Base-by-base conservation (phyloP, 768 basidiomycete species). In the Psilocybe cyanescens region DNA sequence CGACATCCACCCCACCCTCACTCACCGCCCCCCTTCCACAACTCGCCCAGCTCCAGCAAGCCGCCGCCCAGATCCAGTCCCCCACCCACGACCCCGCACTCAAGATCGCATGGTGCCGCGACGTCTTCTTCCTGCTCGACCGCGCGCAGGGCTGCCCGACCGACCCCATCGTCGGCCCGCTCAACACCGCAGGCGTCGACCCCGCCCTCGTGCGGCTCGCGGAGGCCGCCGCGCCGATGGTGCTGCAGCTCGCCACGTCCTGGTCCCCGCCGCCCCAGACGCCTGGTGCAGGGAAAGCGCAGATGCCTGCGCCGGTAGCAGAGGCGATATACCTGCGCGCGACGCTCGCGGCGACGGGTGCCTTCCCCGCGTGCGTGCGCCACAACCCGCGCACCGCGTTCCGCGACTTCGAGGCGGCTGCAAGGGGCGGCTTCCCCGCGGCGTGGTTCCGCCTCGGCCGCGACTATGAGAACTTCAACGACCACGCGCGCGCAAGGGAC, bases 381-480 rank as follows among this genome's bases (percentile, higher is more conserved):
- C 85, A 84, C 59, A 92, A 92, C 68, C 89, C 90, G 1, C 82
- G 92, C 4, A 69, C 81, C 6, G 95, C 97, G 1, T 99, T 99
- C 77, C 82, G 93, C 24, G 94, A 95, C 70, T 97, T 92, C 68
- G 96, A 98, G 71, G 77, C 80, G 1, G 87, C 93, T 2, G 96
- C 95, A 0, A 80, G 91, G 28, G 85, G 82, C 0, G 95, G 96
- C 0, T 90, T 87, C 64, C 76, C 81, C 3, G 77, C 83, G n/a
- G 93, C 93, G 0, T 98, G 97, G 96, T 97, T 95, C 77, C 83
- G 89, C 28, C 82, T 98, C 0, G 97, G 94, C 0, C 78, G 94
- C 16, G 96, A 97, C 62, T 97, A 98, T 70, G 96, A 98, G 76
- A 87, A 86, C 48, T 94, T 92, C 62, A 88, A 87, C 24, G 94